Evolutionary conservation across 228 moss, liverwort and hornwort species (phyloP).

Genomic region (Sphagnum fallax): DNA sequence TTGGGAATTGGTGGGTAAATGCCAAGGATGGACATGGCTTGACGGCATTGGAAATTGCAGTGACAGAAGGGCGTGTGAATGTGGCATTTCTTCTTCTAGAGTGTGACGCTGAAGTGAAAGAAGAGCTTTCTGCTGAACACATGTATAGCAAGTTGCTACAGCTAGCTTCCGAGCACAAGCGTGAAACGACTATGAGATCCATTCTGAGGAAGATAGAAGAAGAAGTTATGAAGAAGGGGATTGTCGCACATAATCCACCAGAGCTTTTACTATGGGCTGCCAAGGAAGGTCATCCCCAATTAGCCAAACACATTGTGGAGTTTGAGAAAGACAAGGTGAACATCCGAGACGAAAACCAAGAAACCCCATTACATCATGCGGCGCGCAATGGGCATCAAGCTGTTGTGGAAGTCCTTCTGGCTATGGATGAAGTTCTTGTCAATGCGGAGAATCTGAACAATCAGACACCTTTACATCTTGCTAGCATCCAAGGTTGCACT

Average conservation of each 20-base stretch:
- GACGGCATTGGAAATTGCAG: constrained; percentile 38
- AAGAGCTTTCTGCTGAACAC: constrained; percentile 23
- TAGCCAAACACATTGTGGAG: constrained; percentile 3
- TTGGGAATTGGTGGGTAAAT: constrained; percentile 4
- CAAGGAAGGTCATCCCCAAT: constrained; percentile 16
- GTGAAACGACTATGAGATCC: constrained; percentile 19
- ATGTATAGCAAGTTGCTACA: constrained; percentile 38
- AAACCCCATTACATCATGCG: constrained; percentile 37
- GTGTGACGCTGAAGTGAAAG: constrained; percentile 17
- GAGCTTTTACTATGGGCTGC: constrained; percentile 32
- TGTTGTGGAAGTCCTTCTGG: constrained; percentile 16
- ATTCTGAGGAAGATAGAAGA: constrained; percentile 26
- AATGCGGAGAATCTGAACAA: constrained; percentile 43
- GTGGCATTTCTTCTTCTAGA: constrained; percentile 37
- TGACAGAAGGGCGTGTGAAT: constrained; percentile 34
- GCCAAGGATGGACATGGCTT: constrained; percentile 23
- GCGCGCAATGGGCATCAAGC: constrained; percentile 35
- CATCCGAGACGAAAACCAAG: constrained; percentile 25
- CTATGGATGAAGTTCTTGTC: constrained; percentile 25
- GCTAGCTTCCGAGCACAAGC: constrained; percentile 24
- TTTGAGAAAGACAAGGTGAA: constrained; percentile 18
- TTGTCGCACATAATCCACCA: not conserved
- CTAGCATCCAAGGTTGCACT: constrained; percentile 39
- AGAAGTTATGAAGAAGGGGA: constrained; percentile 14
- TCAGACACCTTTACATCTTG: constrained; percentile 67